These are phyloP conservation scores for Carpinus viminea DNA, from an alignment of 306 rosid genomes.

Conservation along the genomic window DNA sequence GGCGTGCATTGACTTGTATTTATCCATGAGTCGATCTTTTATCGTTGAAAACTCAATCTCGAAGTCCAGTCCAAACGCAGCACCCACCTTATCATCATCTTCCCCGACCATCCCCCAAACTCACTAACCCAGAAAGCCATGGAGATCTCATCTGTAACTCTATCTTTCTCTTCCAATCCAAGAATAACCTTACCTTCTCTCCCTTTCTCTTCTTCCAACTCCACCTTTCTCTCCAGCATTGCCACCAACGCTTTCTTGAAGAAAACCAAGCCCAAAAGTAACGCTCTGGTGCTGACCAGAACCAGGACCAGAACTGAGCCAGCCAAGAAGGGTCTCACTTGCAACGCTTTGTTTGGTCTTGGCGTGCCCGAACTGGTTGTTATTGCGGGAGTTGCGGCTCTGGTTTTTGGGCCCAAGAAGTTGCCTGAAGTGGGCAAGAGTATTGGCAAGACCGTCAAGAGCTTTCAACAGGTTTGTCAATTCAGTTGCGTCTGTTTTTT, in stretches of 20 bases:
- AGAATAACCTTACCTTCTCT: constrained; percentile 23
- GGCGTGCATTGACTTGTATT: neutral
- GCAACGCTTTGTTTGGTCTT: constrained; percentile 87
- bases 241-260: constrained; percentile 28
- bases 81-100: constrained; percentile 16
- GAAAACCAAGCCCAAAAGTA: constrained; percentile 25
- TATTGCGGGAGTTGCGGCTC: constrained; percentile 89
- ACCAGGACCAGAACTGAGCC: constrained; percentile 31
- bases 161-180: constrained; percentile 43
- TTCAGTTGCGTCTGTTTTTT: neutral
- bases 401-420: constrained; percentile 92
- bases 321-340: constrained; percentile 50
- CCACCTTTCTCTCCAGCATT: constrained; percentile 39
- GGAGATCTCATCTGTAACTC: constrained; percentile 53
- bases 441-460: constrained; percentile 90
- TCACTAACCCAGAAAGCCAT: constrained; percentile 29
- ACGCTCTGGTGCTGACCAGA: constrained; percentile 23
- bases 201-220: constrained; percentile 46
- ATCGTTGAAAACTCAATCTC: neutral
- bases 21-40: neutral
- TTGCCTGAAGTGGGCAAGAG: constrained; percentile 96
- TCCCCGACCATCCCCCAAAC: constrained; percentile 24
- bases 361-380: constrained; percentile 92
- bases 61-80: neutral
- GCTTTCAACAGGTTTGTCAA: constrained; percentile 85